Evolutionary conservation across 306 rosid genomes (phyloP).

Genomic region (Spatholobus suberectus): DNA sequence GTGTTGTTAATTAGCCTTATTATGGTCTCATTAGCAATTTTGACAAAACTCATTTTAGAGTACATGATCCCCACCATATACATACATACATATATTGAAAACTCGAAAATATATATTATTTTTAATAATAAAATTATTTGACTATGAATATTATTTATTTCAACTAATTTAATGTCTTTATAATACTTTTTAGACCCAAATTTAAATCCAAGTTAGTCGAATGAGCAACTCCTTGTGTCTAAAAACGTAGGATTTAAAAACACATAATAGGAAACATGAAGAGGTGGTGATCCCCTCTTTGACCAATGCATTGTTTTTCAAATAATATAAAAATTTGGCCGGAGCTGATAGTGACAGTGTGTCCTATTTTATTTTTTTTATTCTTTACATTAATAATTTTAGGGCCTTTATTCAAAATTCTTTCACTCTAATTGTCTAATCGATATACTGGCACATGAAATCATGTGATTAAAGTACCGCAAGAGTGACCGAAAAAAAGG

Average conservation of each 20-base stretch:
- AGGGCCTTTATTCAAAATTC: background rate
- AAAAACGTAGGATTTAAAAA: background rate
- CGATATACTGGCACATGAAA: background rate
- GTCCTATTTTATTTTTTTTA: background rate
- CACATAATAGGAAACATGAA: slow-evolving; percentile 27
- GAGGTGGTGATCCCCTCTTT: slow-evolving; percentile 36
- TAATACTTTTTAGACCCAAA: background rate
- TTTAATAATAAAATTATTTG: background rate
- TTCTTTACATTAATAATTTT: background rate
- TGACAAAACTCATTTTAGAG: no score
- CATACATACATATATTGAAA: no score
- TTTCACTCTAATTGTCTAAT: background rate
- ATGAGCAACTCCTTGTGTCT: background rate
- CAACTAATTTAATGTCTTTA: background rate
- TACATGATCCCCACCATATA: no score
- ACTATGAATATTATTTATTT: background rate
- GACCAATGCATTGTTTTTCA: background rate
- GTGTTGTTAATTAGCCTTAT: no score
- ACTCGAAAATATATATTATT: no score
- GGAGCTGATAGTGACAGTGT: background rate
- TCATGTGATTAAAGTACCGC: background rate
- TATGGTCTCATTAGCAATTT: no score
- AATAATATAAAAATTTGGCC: background rate
- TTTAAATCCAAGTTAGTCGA: background rate
- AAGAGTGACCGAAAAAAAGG: background rate